phyloP scores from a whole-genome alignment of 257 asterid species.

The Leonotis leonurus region DNA sequence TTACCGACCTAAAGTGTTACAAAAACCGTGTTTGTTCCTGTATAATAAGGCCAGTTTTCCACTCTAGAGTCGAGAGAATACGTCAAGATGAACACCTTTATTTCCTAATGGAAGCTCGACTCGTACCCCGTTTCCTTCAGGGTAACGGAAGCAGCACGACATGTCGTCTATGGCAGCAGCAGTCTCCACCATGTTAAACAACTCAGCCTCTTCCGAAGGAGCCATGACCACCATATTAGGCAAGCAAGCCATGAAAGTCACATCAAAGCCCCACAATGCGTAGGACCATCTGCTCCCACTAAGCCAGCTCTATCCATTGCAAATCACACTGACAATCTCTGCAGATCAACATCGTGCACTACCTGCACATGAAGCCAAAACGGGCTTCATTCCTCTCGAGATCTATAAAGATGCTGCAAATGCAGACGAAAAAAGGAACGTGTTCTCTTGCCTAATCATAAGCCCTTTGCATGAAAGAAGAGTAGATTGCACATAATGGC shows the following conservation, averaged over 20 bases:
- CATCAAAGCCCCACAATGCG: slow-evolving; percentile 93
- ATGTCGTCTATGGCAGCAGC: slow-evolving; percentile 91
- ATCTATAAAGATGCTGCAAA: too few relatives aligned
- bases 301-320: slow-evolving; percentile 95
- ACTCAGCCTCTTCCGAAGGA: slow-evolving; percentile 85
- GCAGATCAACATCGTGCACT: slow-evolving; percentile 92
- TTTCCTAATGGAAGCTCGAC: slow-evolving; percentile 64
- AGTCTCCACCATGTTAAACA: slow-evolving; percentile 94
- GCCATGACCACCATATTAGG: slow-evolving; percentile 99
- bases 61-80: too few relatives aligned
- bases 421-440: too few relatives aligned
- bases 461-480: slow-evolving; percentile 87
- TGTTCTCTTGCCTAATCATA: slow-evolving; percentile 68
- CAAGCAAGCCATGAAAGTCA: slow-evolving; percentile 85
- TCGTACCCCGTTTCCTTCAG: slow-evolving; percentile 90
- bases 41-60: too few relatives aligned
- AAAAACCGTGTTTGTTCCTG: too few relatives aligned
- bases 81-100: slow-evolving; percentile 85
- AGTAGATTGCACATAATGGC: slow-evolving; percentile 89
- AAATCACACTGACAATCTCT: slow-evolving; percentile 87
- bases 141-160: slow-evolving; percentile 88
- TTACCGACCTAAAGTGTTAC: slow-evolving; percentile 49
- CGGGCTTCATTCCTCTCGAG: too few relatives aligned
- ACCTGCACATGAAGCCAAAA: slow-evolving; percentile 28
- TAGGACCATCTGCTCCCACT: slow-evolving; percentile 97